Evolutionary conservation across 1,284 basidiomycete species (phyloP).

Genomic region (Marasmius tenuissimus): DNA sequence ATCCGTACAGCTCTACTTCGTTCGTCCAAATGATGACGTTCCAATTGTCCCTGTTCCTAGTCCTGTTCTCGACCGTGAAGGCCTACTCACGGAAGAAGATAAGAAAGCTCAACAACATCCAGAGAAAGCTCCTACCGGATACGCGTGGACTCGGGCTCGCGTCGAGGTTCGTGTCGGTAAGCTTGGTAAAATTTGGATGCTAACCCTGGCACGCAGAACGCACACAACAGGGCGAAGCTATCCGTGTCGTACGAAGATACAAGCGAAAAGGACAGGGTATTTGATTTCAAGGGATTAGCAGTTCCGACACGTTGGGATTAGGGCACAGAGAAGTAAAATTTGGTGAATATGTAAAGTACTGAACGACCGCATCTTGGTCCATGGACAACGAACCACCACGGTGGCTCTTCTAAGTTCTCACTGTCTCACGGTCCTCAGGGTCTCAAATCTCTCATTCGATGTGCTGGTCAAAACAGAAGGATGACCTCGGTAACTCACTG

Average conservation of each 20-base stretch:
- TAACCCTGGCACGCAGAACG: background rate
- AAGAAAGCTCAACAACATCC: conserved; percentile 8
- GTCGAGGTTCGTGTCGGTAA: conserved; percentile 4
- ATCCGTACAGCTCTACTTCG: conserved; percentile 9
- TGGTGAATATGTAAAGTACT: too few relatives aligned
- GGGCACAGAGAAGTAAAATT: background rate
- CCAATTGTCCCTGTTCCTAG: conserved; percentile 16
- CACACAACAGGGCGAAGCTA: conserved; percentile 8
- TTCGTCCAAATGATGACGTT: conserved; percentile 9
- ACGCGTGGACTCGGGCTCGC: conserved; percentile 13
- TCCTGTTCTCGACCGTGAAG: conserved; percentile 12
- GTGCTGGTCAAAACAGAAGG: too few relatives aligned
- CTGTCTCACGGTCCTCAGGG: too few relatives aligned
- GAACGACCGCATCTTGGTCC: too few relatives aligned
- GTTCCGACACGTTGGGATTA: conserved; percentile 12
- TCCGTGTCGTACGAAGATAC: conserved; percentile 5
- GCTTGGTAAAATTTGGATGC: background rate
- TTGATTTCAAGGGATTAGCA: conserved; percentile 13
- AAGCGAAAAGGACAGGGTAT: conserved; percentile 3
- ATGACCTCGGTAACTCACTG: too few relatives aligned
- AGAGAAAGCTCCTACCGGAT: conserved; percentile 7
- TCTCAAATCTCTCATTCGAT: too few relatives aligned
- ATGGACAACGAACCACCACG: too few relatives aligned
- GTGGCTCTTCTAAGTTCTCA: too few relatives aligned
- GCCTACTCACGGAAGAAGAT: conserved; percentile 13